phyloP scores from a whole-genome alignment of 371 early-diverging fungal genomes.

The Mortierella sp. region DNA sequence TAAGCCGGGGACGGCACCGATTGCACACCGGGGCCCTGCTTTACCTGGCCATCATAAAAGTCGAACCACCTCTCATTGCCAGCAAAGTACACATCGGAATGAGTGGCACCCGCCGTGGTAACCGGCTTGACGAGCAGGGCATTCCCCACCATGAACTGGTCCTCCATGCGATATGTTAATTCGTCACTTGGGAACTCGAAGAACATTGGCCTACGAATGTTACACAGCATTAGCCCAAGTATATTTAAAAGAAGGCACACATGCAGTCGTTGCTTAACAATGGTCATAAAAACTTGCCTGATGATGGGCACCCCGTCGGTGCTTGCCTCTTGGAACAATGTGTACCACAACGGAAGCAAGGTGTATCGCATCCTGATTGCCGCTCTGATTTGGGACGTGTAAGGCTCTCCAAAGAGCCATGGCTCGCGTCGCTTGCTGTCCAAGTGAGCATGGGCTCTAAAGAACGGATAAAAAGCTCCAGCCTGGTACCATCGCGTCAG shows the following conservation, averaged over 20 bases:
- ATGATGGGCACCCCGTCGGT: slow-evolving; percentile 81
- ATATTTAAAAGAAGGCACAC: background rate
- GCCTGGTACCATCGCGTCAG: slow-evolving; percentile 92
- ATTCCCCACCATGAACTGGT: slow-evolving; percentile 88
- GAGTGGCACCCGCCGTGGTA: slow-evolving; percentile 64
- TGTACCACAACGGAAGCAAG: slow-evolving; percentile 86
- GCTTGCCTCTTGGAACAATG: slow-evolving; percentile 80
- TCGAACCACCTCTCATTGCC: slow-evolving; percentile 59
- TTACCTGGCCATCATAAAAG: slow-evolving; percentile 62
- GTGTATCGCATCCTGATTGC: slow-evolving; percentile 84
- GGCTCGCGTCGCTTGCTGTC: slow-evolving; percentile 97
- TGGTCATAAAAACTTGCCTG: slow-evolving; percentile 52
- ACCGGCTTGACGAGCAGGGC: slow-evolving; percentile 86
- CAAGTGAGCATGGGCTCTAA: slow-evolving; percentile 94
- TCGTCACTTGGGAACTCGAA: slow-evolving; percentile 86
- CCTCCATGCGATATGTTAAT: slow-evolving; percentile 77
- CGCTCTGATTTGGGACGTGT: slow-evolving; percentile 76
- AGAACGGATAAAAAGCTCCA: slow-evolving; percentile 92
- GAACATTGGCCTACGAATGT: slow-evolving; percentile 77
- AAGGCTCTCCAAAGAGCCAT: slow-evolving; percentile 91
- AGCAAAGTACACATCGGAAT: slow-evolving; percentile 80
- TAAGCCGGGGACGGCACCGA: slow-evolving; percentile 78
- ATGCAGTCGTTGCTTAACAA: background rate
- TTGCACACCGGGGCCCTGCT: slow-evolving; percentile 62
- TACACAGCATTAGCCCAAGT: background rate